phyloP scores from a whole-genome alignment of 2,329 filamentous ascomycete genomes.

The Aureobasidium sp. region DNA sequence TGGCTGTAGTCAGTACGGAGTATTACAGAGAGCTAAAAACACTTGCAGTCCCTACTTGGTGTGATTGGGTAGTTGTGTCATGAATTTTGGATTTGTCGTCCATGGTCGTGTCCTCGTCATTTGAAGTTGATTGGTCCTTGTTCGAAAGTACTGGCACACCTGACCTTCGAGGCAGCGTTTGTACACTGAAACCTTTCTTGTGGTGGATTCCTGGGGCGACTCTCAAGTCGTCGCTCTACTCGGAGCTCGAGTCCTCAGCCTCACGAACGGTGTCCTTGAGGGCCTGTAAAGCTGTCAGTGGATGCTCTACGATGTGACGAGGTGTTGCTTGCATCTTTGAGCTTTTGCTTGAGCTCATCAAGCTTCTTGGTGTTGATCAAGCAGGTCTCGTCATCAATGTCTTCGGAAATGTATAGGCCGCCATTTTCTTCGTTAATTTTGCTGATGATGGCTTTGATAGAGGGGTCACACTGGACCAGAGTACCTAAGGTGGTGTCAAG shows the following conservation, averaged over 20 bases:
- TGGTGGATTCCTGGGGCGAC: background rate
- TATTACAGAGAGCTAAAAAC: background rate
- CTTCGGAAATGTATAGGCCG: constrained; percentile 71
- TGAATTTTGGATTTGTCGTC: background rate
- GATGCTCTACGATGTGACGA: background rate
- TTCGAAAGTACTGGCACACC: no score
- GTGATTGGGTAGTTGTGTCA: background rate
- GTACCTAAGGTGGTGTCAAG: constrained; percentile 44
- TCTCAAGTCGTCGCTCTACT: constrained; percentile 20
- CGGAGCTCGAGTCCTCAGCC: constrained; percentile 32
- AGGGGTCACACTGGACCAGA: constrained; percentile 75
- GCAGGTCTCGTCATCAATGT: constrained; percentile 69
- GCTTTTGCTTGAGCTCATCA: constrained; percentile 56
- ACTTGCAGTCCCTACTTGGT: background rate
- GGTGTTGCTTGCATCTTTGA: constrained; percentile 53
- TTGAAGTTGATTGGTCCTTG: background rate
- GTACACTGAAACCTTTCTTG: background rate
- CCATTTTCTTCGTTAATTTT: constrained; percentile 61
- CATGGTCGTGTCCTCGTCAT: background rate
- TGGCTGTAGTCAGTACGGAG: constrained; percentile 6
- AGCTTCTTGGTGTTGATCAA: constrained; percentile 71
- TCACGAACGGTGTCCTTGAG: constrained; percentile 33
- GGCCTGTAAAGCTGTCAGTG: constrained; percentile 20
- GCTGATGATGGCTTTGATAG: constrained; percentile 77
- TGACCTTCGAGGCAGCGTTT: no score